Evolutionary conservation across 2,329 filamentous ascomycete species (phyloP).

Genomic region (Aspergillus neotritici): DNA sequence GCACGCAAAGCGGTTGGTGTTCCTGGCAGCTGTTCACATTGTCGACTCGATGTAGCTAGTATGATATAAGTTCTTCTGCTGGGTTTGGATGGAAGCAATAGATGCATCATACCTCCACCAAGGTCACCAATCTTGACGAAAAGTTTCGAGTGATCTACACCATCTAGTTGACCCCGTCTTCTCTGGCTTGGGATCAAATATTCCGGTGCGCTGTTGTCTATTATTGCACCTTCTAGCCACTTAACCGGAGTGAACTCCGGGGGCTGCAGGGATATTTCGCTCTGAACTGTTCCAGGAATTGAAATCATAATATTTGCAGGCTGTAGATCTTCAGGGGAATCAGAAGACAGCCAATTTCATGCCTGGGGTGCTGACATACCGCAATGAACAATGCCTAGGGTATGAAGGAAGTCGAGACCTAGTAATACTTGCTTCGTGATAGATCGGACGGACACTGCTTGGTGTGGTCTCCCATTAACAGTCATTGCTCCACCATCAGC

Average conservation of each 20-base stretch:
- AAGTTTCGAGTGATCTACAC: slow-evolving; percentile 9
- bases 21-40: slow-evolving; percentile 9
- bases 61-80: not conserved
- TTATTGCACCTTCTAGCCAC: slow-evolving; percentile 12
- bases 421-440: slow-evolving; percentile 15
- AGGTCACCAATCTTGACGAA: slow-evolving; percentile 19
- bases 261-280: slow-evolving; percentile 4
- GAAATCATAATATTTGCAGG: slow-evolving; percentile 20
- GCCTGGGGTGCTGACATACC: slow-evolving; percentile 7
- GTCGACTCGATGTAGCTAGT: slow-evolving; percentile 4
- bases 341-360: not conserved
- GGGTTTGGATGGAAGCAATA: slow-evolving; percentile 3
- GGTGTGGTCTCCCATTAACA: slow-evolving; percentile 8
- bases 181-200: slow-evolving; percentile 19
- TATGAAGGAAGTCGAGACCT: slow-evolving; percentile 16
- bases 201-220: slow-evolving; percentile 14
- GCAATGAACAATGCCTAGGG: slow-evolving; percentile 13
- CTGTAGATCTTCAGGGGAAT: slow-evolving; percentile 13
- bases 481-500: slow-evolving; percentile 19
- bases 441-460: slow-evolving; percentile 10
- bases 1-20: slow-evolving; percentile 14
- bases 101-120: slow-evolving; percentile 15
- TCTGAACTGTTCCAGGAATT: not conserved
- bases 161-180: slow-evolving; percentile 11
- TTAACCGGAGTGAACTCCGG: slow-evolving; percentile 15